Percentiles rank a stretch among this genome's conserved stretches.
Conservation (phyloP, 176 grass and related monocot genomes). For the Panicum miliaceum region DNA sequence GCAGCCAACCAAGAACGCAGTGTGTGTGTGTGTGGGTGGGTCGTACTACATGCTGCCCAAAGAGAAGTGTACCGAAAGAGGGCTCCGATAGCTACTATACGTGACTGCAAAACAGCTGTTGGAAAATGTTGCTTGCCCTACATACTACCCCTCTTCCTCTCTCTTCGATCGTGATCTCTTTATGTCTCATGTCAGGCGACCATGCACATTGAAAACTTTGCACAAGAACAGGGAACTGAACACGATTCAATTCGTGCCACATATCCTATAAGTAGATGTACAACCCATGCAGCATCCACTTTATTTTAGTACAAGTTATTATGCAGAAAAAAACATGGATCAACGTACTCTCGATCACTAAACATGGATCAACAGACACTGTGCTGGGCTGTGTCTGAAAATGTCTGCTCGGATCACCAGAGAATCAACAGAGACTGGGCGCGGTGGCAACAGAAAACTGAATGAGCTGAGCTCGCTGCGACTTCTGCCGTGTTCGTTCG, state of each 20-base stretch:
- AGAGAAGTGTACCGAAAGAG: constrained; percentile 61
- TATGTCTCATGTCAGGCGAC: constrained; percentile 67
- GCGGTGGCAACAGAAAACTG: constrained; percentile 16
- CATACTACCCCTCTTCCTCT: background rate
- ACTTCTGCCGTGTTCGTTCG: background rate
- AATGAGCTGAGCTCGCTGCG: background rate
- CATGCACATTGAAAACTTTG: constrained; percentile 16
- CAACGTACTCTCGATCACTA: background rate
- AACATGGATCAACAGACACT: background rate
- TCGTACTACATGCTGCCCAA: constrained; percentile 72
- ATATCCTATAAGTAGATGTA: background rate
- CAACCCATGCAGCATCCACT: background rate
- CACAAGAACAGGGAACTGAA: constrained; percentile 16
- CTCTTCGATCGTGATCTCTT: constrained; percentile 22
- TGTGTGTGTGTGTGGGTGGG: background rate
- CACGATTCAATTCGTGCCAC: background rate
- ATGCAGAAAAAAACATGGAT: background rate
- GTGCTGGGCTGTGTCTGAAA: background rate
- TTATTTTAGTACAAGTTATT: background rate
- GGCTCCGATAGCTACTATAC: constrained; percentile 80
- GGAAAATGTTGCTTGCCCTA: constrained; percentile 59
- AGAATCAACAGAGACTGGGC: constrained; percentile 34
- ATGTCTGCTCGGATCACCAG: constrained; percentile 22
- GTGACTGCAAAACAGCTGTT: constrained; percentile 63
- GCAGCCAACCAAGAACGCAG: constrained; percentile 24